A percentile compares a stretch with the other conserved stretches of the same genome.
Conservation (phyloP, 1,139 yeast species). For the Pichia sp. region DNA sequence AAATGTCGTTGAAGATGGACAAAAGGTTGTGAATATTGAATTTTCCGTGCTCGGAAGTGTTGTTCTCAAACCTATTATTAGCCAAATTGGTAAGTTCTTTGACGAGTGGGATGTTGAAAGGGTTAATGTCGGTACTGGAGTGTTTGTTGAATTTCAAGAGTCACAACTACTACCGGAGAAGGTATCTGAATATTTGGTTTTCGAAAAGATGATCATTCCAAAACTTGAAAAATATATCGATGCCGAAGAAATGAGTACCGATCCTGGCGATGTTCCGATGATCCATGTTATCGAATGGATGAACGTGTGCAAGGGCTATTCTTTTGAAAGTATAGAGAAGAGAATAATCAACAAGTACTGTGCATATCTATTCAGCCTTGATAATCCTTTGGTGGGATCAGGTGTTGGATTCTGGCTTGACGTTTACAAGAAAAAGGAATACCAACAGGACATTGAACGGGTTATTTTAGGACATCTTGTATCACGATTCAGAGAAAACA, state of each 20-base stretch:
- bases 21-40: constrained; percentile 11
- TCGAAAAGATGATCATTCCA: constrained; percentile 37
- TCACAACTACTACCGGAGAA: not conserved
- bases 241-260: not conserved
- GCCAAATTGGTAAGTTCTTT: constrained; percentile 30
- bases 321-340: no score
- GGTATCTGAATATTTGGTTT: constrained; percentile 21
- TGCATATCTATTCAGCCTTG: no score
- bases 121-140: constrained; percentile 33
- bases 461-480: no score
- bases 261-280: not conserved
- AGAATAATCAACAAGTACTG: constrained; percentile 26
- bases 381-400: no score
- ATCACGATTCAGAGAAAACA: no score
- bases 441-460: no score
- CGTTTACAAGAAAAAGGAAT: no score
- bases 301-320: constrained; percentile 20
- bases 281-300: constrained; percentile 40
- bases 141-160: constrained; percentile 37
- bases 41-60: constrained; percentile 36
- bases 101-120: constrained; percentile 35
- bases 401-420: no score
- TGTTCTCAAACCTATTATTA: constrained; percentile 27
- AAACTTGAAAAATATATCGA: constrained; percentile 33
- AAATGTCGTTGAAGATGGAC: not conserved